Percentiles rank a stretch among this genome's conserved stretches.
These are phyloP conservation scores for Bombardia bombarda DNA, from an alignment of 495 filamentous ascomycete genomes.

Conservation along the genomic window DNA sequence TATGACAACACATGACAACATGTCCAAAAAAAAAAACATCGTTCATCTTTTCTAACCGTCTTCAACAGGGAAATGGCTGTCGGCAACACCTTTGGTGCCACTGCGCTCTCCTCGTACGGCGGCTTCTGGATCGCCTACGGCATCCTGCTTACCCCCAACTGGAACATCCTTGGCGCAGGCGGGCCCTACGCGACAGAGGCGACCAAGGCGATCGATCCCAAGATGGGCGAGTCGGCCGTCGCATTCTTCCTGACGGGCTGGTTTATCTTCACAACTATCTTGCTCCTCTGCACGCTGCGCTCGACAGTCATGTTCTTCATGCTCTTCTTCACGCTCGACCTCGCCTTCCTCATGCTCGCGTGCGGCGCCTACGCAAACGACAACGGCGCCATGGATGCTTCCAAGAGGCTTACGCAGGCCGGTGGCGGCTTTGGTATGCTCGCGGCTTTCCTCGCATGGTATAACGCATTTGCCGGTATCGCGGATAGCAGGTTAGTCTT, in stretches of 20 bases:
- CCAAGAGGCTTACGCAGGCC: constrained; percentile 53
- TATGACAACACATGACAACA: not conserved
- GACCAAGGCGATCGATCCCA: constrained; percentile 23
- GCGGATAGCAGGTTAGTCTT: constrained; percentile 66
- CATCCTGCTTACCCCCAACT: constrained; percentile 71
- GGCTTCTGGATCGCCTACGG: constrained; percentile 95
- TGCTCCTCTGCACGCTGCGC: constrained; percentile 81
- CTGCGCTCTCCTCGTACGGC: constrained; percentile 91
- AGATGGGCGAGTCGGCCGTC: constrained; percentile 52
- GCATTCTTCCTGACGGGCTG: constrained; percentile 86
- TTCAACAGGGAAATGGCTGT: constrained; percentile 86
- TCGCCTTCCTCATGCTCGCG: constrained; percentile 85
- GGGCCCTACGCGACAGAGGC: constrained; percentile 31
- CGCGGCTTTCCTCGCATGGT: constrained; percentile 90
- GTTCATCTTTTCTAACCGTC: not conserved
- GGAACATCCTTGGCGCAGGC: constrained; percentile 52
- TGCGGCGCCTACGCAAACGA: constrained; percentile 54
- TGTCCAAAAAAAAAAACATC: not conserved
- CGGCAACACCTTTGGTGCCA: constrained; percentile 96
- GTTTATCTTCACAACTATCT: constrained; percentile 95
- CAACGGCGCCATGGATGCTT: constrained; percentile 18
- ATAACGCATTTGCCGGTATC: constrained; percentile 93
- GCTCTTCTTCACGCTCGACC: constrained; percentile 88
- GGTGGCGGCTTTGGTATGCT: constrained; percentile 85
- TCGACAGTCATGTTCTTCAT: constrained; percentile 95